A percentile compares a stretch with the other conserved stretches of the same genome.
These are phyloP conservation scores for Lomentospora prolificans DNA, from an alignment of 2,329 filamentous ascomycete species.

Conservation along the genomic window DNA sequence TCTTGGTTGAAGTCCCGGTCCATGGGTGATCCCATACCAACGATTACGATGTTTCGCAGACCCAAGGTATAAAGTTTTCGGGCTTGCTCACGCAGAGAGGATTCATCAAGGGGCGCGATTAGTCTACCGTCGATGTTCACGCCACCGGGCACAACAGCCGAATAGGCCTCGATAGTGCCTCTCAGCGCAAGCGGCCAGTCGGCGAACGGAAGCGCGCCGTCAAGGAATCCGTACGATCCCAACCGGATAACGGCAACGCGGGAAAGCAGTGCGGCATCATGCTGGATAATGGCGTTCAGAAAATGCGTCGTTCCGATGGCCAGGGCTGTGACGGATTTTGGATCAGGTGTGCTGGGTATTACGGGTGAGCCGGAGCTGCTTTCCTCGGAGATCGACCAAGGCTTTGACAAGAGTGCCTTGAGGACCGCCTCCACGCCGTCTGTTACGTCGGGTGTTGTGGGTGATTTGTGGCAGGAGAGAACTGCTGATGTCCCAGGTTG, in stretches of 20 bases:
- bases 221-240: conserved; percentile 38
- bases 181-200: conserved; percentile 44
- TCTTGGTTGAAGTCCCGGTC: conserved; percentile 39
- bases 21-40: conserved; percentile 43
- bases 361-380: not conserved
- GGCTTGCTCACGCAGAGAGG: conserved; percentile 29
- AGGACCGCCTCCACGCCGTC: not conserved
- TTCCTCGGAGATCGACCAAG: too few species aligned
- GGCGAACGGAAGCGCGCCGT: conserved; percentile 37
- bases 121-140: conserved; percentile 40
- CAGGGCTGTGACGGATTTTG: conserved; percentile 32
- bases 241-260: conserved; percentile 45
- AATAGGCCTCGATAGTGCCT: conserved; percentile 33
- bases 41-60: conserved; percentile 36
- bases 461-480: conserved; percentile 9
- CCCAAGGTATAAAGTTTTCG: conserved; percentile 27
- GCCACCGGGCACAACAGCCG: conserved; percentile 36
- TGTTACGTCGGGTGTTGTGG: not conserved
- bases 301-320: conserved; percentile 49
- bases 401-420: too few species aligned
- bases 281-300: conserved; percentile 47
- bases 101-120: conserved; percentile 34
- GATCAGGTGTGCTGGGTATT: conserved; percentile 2
- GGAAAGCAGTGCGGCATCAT: conserved; percentile 36
- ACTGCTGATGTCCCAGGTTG: conserved; percentile 14